A percentile compares a stretch with the other conserved stretches of the same genome.
Evolutionary conservation across 345 rosid genomes (phyloP).

Genomic region (Anacardium occidentale): DNA sequence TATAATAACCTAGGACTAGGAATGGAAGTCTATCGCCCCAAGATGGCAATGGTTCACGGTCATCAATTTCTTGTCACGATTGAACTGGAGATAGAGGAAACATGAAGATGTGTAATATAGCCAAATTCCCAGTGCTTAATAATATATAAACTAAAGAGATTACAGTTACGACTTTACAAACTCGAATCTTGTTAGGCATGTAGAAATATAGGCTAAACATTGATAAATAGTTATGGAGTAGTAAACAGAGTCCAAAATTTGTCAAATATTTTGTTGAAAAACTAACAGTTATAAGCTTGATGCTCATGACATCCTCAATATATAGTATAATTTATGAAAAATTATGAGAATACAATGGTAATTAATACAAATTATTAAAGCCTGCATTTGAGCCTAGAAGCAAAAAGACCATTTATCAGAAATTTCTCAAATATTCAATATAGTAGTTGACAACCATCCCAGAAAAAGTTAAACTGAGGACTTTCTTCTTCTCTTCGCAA

Average conservation of each 20-base stretch:
- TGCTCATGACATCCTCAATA: not conserved
- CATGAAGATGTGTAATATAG: slow-evolving; percentile 7
- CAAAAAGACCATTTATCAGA: slow-evolving; percentile 1
- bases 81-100: slow-evolving; percentile 48
- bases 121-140: not conserved
- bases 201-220: not conserved
- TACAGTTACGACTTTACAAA: not conserved
- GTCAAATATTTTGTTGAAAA: not conserved
- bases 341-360: not conserved
- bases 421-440: slow-evolving; percentile 7
- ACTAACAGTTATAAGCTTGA: not conserved
- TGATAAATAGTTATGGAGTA: not conserved
- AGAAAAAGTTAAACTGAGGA: slow-evolving; percentile 50
- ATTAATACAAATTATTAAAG: not conserved
- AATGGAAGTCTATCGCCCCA: slow-evolving; percentile 75
- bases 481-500: slow-evolving; percentile 63
- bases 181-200: not conserved
- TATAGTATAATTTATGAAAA: not conserved
- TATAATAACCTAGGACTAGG: too few species aligned
- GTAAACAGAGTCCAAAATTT: not conserved
- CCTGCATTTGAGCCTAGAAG: not conserved
- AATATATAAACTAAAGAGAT: not conserved
- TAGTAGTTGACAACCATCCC: not conserved
- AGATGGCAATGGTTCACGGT: slow-evolving; percentile 49
- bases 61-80: slow-evolving; percentile 43